phyloP scores from a whole-genome alignment of 2,329 filamentous ascomycete genomes.

The Cordyceps sp. region DNA sequence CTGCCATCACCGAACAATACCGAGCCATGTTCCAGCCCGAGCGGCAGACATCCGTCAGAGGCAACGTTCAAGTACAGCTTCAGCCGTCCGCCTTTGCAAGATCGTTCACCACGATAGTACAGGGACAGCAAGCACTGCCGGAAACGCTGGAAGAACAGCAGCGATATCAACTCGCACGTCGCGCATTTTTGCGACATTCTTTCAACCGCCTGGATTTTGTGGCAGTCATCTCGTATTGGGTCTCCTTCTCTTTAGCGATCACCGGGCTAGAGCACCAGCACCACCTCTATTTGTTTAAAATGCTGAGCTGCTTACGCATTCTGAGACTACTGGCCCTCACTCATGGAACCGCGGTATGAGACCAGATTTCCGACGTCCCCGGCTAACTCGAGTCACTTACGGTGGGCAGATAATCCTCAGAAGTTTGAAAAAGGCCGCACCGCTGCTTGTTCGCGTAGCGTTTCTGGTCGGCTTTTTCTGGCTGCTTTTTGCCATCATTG shows the following conservation, averaged over 20 bases:
- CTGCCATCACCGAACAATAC: conserved; percentile 61
- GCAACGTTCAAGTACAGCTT: conserved; percentile 26
- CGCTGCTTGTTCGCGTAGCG: conserved; percentile 77
- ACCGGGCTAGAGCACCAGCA: conserved; percentile 49
- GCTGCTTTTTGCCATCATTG: conserved; percentile 92
- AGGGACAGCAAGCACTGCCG: conserved; percentile 36
- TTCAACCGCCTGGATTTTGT: conserved; percentile 95
- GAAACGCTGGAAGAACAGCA: conserved; percentile 62
- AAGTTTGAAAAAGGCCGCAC: conserved; percentile 89
- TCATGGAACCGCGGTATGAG: conserved; percentile 70
- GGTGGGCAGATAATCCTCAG: conserved; percentile 61
- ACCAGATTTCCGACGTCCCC: neutral
- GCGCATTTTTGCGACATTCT: conserved; percentile 84
- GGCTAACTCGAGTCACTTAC: conserved; percentile 2
- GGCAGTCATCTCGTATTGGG: conserved; percentile 90
- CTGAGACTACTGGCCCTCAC: conserved; percentile 81
- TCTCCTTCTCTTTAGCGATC: conserved; percentile 61
- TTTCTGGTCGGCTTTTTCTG: conserved; percentile 96
- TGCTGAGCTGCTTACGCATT: conserved; percentile 92
- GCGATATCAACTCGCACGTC: conserved; percentile 68
- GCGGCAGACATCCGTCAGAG: conserved; percentile 49
- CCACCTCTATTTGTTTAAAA: conserved; percentile 81
- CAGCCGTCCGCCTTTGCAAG: conserved; percentile 53
- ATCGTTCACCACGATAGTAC: conserved; percentile 66
- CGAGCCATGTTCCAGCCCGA: conserved; percentile 69